Base-by-base conservation (phyloP, 1,139 yeast genomes). In the Suhomyces ambrosiae region DNA sequence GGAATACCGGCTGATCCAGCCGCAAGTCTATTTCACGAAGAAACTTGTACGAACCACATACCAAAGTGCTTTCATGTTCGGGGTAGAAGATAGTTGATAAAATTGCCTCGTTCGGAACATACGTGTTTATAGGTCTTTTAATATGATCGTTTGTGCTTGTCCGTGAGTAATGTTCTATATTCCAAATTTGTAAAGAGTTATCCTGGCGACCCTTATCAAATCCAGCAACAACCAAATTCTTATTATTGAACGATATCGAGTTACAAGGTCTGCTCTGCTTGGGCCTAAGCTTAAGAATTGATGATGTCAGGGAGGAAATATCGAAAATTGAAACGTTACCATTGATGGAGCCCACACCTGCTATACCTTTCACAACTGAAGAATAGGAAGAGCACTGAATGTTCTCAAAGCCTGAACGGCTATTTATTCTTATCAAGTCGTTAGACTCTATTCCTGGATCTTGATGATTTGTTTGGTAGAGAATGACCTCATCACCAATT, bases 181-280 rank as follows among this genome's bases (percentile, higher is more conserved):
- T 87, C 92, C 95, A 89, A 9, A 90, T 71, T 49, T 85, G 86
- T 33, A 90, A 63, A 18, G 94, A 82, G 41, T 79, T 77, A 53
- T 87, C 96, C 48, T 81, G 87, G 38, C 92, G 71, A 7, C 86
- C 83, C 49, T 87, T 80, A 47, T 89, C 97, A 44, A 83, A 74
- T 0, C 95, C 96, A 18, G 83, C 79, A 0, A 89, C 96, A 5
- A 89, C 64, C 28, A 85, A 59, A 1, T 84, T 86, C 27, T 71
- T 68, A 17, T 72, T 66, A 55, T 79, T 86, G 61, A 89, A 85
- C 2, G 90, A 75, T 2, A 89, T 58, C 1, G 90, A 62, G 52
- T 86, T 88, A 50, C 95, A 85, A 1, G 92, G 82, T 37, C 96
- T 69, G 27, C 78, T 71, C 43, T 83, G 90, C 41, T 80, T 78